A percentile compares a stretch with the other conserved stretches of the same genome.
Evolutionary conservation across 805 yeast genomes (phyloP).

Genomic region (Debaryomyces hansenii): DNA sequence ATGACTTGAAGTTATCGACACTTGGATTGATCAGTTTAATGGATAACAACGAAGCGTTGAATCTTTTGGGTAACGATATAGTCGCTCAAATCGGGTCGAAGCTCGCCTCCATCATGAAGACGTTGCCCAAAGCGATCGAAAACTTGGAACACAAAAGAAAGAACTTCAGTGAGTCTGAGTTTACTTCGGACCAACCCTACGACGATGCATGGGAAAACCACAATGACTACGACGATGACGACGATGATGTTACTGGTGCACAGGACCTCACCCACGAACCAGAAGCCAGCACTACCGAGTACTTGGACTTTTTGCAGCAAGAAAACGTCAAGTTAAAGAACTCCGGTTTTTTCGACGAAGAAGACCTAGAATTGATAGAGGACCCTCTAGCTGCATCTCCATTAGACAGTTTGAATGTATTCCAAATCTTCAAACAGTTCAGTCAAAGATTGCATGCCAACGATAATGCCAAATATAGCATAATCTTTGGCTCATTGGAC

Average conservation of each 20-base stretch:
- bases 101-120: slow-evolving; percentile 52
- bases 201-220: slow-evolving; percentile 20
- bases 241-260: slow-evolving; percentile 5
- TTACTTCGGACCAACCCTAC: slow-evolving; percentile 2
- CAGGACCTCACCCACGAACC: background rate
- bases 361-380: slow-evolving; percentile 73
- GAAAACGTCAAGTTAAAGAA: slow-evolving; percentile 18
- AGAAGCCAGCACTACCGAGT: slow-evolving; percentile 16
- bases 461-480: slow-evolving; percentile 49
- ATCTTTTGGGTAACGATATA: slow-evolving; percentile 13
- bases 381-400: slow-evolving; percentile 74
- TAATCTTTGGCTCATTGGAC: slow-evolving; percentile 33
- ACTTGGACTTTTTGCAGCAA: slow-evolving; percentile 23
- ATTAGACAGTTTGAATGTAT: slow-evolving; percentile 71
- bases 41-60: slow-evolving; percentile 23
- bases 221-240: slow-evolving; percentile 7
- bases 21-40: slow-evolving; percentile 60
- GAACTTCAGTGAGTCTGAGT: slow-evolving; percentile 44
- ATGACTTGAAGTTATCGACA: slow-evolving; percentile 74
- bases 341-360: slow-evolving; percentile 34
- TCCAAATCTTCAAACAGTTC: slow-evolving; percentile 59
- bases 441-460: slow-evolving; percentile 45
- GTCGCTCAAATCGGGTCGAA: slow-evolving; percentile 48
- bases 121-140: slow-evolving; percentile 71
- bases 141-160: slow-evolving; percentile 63